Evolutionary conservation across 805 yeast species (phyloP).

Genomic region (Metschnikowia anglica): DNA sequence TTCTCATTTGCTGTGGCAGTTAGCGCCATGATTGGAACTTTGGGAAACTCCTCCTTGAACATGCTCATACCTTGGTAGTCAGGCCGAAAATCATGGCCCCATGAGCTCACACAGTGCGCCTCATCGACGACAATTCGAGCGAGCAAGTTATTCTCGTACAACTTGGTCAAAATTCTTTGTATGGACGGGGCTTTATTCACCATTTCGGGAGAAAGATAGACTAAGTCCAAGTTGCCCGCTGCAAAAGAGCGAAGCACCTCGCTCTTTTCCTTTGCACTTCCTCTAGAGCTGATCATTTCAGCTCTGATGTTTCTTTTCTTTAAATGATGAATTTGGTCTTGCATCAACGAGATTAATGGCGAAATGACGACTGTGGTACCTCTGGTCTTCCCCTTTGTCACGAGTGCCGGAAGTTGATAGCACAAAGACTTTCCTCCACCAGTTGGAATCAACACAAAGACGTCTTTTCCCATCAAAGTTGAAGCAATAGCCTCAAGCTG

Average conservation of each 20-base stretch:
- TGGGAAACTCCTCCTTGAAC: conserved; percentile 72
- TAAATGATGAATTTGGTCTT: conserved; percentile 90
- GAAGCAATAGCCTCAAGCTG: conserved; percentile 87
- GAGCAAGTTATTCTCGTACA: conserved; percentile 55
- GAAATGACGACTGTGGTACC: conserved; percentile 93
- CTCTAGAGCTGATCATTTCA: conserved; percentile 83
- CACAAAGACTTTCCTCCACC: conserved; percentile 98
- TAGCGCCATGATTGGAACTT: conserved; percentile 88
- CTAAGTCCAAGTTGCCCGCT: conserved; percentile 66
- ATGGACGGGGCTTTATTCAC: conserved; percentile 71
- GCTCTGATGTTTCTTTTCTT: conserved; percentile 68
- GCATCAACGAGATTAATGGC: conserved; percentile 94
- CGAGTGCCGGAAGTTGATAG: conserved; percentile 90
- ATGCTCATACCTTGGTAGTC: conserved; percentile 81
- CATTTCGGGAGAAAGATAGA: conserved; percentile 95
- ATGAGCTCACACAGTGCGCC: conserved; percentile 96
- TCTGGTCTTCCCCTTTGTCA: conserved; percentile 65
- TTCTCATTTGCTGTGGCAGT: conserved; percentile 96
- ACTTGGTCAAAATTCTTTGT: conserved; percentile 55
- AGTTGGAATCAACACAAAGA: conserved; percentile 95
- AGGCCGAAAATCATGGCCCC: conserved; percentile 99
- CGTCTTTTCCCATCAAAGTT: conserved; percentile 74
- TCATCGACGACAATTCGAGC: conserved; percentile 94
- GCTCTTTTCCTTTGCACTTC: conserved; percentile 59
- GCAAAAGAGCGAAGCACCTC: conserved; percentile 61